Base-by-base conservation (phyloP, 2,329 filamentous ascomycete species). In the Aspergillus sp. region DNA sequence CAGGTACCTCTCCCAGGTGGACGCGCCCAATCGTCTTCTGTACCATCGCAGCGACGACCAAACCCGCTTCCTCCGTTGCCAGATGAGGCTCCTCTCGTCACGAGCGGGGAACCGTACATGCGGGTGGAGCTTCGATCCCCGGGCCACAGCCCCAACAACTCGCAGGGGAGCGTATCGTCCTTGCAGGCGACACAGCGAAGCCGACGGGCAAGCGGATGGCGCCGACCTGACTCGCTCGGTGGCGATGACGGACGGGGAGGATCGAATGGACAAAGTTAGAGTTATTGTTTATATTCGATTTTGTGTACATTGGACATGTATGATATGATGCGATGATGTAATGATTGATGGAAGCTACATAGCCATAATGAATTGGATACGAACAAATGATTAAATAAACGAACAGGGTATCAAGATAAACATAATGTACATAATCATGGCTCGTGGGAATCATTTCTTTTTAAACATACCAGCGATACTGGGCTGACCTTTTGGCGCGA, bases 401-500 rank as follows among this genome's bases (percentile, higher is more conserved):
- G 28, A n/a, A 41, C 33, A 29, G 37, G 40, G 13, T 41, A 7
- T 28, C 19, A 34, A 27, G 46, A 30, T 39, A 42, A 26, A 42
- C 34, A 37, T 19, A 42, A 30, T 37, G 13, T 19, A 19, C 19
- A 19, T 19, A 19, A 19, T 19, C 19, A 19, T 19, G 19, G 19
- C 19, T 19, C 19, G 19, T 19, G 19, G 19, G 33, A 41, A 33
- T 36, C 42, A 42, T 46, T 58, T 19, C 19, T 19, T 19, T 19
- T 19, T 49, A 52, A 73, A 80, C 53, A 80, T 68, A 13, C 67
- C 71, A 54, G 81, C 77, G 35, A 90, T 79, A 63, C 83, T 86
- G 50, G 70, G 70, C 62, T 90, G 86, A 4, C 77, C 74, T 52
- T 74, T 78, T 0, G 77, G 64, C 6, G 81, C 82, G 40, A 86